Percentiles rank a stretch among this genome's conserved stretches.
phyloP scores from a whole-genome alignment of 495 filamentous ascomycete genomes.

The Aspergillus funiculosus region DNA sequence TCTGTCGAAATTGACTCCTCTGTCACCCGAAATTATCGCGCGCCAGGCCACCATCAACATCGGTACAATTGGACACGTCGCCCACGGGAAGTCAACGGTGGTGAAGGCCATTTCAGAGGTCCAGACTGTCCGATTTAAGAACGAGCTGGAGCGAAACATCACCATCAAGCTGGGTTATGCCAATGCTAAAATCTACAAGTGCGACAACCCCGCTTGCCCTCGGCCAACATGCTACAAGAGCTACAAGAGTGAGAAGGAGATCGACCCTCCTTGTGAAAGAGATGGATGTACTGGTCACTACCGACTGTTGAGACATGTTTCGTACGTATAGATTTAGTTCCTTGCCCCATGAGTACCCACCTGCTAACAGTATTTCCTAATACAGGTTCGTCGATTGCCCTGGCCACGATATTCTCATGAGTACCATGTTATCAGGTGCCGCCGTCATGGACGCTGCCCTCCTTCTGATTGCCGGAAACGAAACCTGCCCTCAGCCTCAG shows the following conservation, averaged over 20 bases:
- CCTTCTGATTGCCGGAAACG: slow-evolving; percentile 95
- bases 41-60: slow-evolving; percentile 99
- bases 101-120: slow-evolving; percentile 99
- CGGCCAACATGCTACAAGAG: slow-evolving; percentile 93
- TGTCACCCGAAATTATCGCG: slow-evolving; percentile 93
- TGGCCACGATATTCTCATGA: slow-evolving; percentile 99
- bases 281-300: slow-evolving; percentile 85
- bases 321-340: slow-evolving; percentile 60
- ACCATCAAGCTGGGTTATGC: slow-evolving; percentile 99
- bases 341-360: no score
- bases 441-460: slow-evolving; percentile 99
- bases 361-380: slow-evolving; percentile 1
- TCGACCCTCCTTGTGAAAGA: slow-evolving; percentile 90
- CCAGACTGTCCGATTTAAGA: slow-evolving; percentile 99
- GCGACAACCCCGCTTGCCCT: slow-evolving; percentile 84
- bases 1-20: slow-evolving; percentile 66
- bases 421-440: slow-evolving; percentile 98
- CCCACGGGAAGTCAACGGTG: slow-evolving; percentile 96
- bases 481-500: slow-evolving; percentile 97
- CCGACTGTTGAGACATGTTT: slow-evolving; percentile 77
- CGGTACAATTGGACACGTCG: slow-evolving; percentile 97
- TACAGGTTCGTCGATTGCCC: slow-evolving; percentile 87
- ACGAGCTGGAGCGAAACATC: slow-evolving; percentile 96
- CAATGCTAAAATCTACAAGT: slow-evolving; percentile 99
- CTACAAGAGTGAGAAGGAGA: slow-evolving; percentile 96